These are phyloP conservation scores for Fraxinus xanthoxyloides DNA, from an alignment of 305 asterid species.

Conservation along the genomic window DNA sequence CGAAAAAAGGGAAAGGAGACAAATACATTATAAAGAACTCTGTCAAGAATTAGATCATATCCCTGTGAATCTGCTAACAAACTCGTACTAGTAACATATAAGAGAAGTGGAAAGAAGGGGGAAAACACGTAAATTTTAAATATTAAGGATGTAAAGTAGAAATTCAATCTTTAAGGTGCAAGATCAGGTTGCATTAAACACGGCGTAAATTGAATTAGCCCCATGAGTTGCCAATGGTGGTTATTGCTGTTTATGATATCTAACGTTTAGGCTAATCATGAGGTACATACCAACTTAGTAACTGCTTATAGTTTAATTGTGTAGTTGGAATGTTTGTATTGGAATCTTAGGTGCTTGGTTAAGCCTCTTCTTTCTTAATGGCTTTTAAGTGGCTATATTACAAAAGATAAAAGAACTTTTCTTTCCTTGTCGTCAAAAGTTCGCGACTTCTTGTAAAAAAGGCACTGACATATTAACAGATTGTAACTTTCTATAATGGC, in stretches of 20 bases:
- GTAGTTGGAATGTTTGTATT: constrained; percentile 8
- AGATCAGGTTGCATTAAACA: neutral
- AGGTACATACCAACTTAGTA: neutral
- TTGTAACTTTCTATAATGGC: neutral
- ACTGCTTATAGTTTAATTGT: constrained; percentile 14
- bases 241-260: neutral
- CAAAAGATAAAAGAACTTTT: constrained; percentile 7
- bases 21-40: neutral
- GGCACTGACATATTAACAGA: neutral
- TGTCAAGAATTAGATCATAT: neutral
- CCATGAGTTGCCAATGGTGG: neutral
- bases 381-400: constrained; percentile 3
- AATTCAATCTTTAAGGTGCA: neutral
- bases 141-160: neutral
- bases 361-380: constrained; percentile 10
- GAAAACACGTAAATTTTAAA: neutral
- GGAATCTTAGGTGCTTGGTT: constrained; percentile 3
- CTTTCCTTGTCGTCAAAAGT: neutral
- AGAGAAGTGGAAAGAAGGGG: neutral
- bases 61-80: neutral
- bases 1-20: neutral
- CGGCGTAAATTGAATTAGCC: neutral
- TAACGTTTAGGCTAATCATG: neutral
- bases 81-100: neutral
- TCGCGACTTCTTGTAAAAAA: neutral